These are phyloP conservation scores for Diaporthe eres DNA, from an alignment of 2,329 filamentous ascomycete genomes.

Conservation along the genomic window DNA sequence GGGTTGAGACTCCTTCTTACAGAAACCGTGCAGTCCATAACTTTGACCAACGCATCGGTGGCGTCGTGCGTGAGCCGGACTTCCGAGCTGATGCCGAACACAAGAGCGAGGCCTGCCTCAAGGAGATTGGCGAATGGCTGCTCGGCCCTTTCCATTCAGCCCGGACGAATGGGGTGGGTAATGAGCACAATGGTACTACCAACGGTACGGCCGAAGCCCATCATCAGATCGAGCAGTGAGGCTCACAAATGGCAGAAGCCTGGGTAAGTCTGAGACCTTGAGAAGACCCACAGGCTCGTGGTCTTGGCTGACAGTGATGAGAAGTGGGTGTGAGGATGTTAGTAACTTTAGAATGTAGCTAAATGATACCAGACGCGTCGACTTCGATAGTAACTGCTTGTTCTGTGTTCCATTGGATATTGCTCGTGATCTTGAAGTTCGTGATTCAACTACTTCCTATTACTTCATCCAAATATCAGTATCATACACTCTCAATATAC, in stretches of 20 bases:
- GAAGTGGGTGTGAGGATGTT: neutral
- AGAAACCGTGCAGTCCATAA: constrained; percentile 5
- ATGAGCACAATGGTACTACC: neutral
- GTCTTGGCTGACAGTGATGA: neutral
- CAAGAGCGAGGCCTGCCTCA: constrained; percentile 32
- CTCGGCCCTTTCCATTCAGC: neutral
- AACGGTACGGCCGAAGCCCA: constrained; percentile 29
- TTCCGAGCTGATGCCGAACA: constrained; percentile 36
- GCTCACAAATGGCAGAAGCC: constrained; percentile 25
- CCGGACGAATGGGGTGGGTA: neutral
- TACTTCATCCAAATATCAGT: neutral
- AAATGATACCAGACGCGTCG: neutral
- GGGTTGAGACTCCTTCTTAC: neutral
- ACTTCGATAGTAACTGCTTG: neutral
- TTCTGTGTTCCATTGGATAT: neutral
- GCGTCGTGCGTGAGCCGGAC: constrained; percentile 32
- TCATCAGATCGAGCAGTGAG: constrained; percentile 34
- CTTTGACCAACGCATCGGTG: constrained; percentile 36
- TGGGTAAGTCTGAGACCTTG: constrained; percentile 14
- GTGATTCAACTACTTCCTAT: neutral
- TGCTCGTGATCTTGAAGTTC: neutral
- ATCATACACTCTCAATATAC: neutral
- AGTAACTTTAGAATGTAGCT: neutral
- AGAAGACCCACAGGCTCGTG: neutral
- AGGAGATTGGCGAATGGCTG: constrained; percentile 36